Conservation (phyloP, 78 protist genomes). For the Dictyostelium discoideum region dicty_2.7 NC_007088.5:7915501-7916000, state of each 20-base stretch:
- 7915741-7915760: background rate
- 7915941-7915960: too few species aligned
- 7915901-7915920: background rate
- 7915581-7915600: background rate
- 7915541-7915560: background rate
- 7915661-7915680: slow-evolving; percentile 13
- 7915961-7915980: too few species aligned
- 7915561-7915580: background rate
- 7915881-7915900: background rate
- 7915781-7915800: background rate
- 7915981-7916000: too few species aligned
- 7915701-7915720: background rate
- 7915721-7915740: background rate
- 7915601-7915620: background rate
- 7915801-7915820: background rate
- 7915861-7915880: background rate
- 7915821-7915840: background rate
- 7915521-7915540: background rate
- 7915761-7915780: background rate
- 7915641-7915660: background rate
- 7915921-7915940: too few species aligned
- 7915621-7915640: background rate
- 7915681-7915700: slow-evolving; percentile 9
- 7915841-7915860: background rate
- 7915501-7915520: background rate